Percentiles rank a stretch among this genome's conserved stretches.
Conservation (phyloP, 768 basidiomycete species). For the Lactarius evosmus region DNA sequence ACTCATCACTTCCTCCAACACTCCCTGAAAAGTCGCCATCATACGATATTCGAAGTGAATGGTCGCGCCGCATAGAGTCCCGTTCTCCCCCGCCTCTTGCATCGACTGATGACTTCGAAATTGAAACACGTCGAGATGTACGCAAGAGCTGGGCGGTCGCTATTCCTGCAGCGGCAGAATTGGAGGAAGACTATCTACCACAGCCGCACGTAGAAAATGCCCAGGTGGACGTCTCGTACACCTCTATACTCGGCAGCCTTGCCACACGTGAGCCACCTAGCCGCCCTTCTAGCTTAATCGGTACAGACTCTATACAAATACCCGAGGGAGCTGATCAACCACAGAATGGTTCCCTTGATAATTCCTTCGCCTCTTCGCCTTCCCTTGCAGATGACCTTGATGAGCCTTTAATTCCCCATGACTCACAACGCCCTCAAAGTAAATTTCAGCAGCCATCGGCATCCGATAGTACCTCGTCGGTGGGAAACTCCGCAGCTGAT, state of each 20-base stretch:
- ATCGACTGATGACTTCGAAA: conserved; percentile 11
- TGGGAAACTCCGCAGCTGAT: conserved; percentile 9
- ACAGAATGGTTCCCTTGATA: conserved; percentile 3
- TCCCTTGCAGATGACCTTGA: background rate
- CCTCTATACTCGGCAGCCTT: background rate
- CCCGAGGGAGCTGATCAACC: background rate
- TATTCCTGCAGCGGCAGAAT: conserved; percentile 5
- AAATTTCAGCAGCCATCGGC: background rate
- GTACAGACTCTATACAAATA: background rate
- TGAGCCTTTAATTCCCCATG: background rate
- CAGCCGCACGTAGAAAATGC: background rate
- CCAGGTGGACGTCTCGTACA: background rate
- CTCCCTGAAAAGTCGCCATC: conserved; percentile 13
- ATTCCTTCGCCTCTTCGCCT: background rate
- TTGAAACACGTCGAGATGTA: conserved; percentile 11
- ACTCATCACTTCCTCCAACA: conserved; percentile 7
- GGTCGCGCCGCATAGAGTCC: conserved; percentile 1
- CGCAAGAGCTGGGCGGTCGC: conserved; percentile 6
- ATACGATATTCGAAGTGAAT: background rate
- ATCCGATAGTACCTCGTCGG: background rate
- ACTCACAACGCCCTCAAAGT: background rate
- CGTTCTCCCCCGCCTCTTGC: background rate
- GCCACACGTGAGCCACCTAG: background rate
- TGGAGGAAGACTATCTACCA: conserved; percentile 2
- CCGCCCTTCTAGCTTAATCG: background rate